These are phyloP conservation scores for Neonectria magnoliae DNA, from an alignment of 2,329 filamentous ascomycete species.

Conservation along the genomic window DNA sequence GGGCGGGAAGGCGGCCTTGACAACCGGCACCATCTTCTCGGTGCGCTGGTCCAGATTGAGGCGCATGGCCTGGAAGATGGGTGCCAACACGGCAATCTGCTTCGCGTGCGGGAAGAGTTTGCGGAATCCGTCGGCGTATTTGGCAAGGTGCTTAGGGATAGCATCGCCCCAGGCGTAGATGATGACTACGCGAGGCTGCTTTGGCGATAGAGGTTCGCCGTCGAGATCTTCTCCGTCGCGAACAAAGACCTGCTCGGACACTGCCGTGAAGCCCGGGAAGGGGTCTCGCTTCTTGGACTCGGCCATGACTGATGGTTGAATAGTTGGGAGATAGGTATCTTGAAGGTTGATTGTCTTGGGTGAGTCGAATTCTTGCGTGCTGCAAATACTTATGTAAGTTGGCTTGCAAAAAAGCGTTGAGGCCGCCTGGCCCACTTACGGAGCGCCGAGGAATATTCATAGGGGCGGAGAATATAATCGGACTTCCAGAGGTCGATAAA, in stretches of 20 bases:
- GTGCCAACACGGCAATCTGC: background rate
- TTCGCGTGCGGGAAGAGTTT: background rate
- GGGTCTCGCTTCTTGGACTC: background rate
- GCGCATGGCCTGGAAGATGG: background rate
- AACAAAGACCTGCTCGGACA: background rate
- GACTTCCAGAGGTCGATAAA: background rate
- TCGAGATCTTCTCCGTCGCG: background rate
- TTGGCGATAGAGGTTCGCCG: background rate
- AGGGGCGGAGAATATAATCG: background rate
- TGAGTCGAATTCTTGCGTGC: background rate
- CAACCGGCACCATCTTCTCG: slow-evolving; percentile 55
- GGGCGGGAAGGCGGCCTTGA: slow-evolving; percentile 49
- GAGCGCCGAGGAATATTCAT: background rate
- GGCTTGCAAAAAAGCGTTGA: background rate
- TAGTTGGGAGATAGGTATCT: background rate
- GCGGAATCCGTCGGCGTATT: background rate
- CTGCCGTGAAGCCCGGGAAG: background rate
- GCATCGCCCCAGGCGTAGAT: background rate
- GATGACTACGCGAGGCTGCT: background rate
- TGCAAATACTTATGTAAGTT: background rate
- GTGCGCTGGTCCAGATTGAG: slow-evolving; percentile 47
- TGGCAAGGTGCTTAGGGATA: background rate
- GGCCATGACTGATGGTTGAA: background rate
- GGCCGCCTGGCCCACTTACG: background rate
- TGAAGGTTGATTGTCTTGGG: background rate